Evolutionary conservation across 176 grass and related monocot species (phyloP).

Genomic region (Aegilops bicornis): DNA sequence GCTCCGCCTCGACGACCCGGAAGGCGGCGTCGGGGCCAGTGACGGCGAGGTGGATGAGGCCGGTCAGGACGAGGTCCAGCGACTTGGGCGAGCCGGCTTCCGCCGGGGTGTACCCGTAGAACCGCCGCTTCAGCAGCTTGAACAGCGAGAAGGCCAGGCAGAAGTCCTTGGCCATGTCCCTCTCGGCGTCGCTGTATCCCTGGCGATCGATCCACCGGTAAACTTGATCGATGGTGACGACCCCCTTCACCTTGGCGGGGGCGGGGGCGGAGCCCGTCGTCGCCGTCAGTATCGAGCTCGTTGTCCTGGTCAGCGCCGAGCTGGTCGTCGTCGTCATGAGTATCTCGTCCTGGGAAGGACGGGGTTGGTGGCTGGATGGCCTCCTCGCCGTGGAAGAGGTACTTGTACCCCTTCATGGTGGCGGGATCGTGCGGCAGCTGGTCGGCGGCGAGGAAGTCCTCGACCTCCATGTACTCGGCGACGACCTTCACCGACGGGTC

Average conservation of each 20-base stretch:
- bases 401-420: slow-evolving; percentile 43
- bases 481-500: slow-evolving; percentile 6
- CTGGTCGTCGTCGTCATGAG: neutral
- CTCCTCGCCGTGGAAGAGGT: slow-evolving; percentile 60
- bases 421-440: neutral
- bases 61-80: slow-evolving; percentile 9
- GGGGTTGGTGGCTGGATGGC: neutral
- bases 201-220: slow-evolving; percentile 39
- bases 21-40: slow-evolving; percentile 34
- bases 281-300: too few relatives aligned
- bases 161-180: slow-evolving; percentile 45
- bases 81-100: slow-evolving; percentile 39
- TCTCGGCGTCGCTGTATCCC: slow-evolving; percentile 35
- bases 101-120: slow-evolving; percentile 35
- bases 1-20: slow-evolving; percentile 36
- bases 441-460: neutral
- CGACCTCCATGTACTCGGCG: slow-evolving; percentile 57
- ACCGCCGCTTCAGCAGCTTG: slow-evolving; percentile 52
- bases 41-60: slow-evolving; percentile 28
- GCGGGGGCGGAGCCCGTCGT: neutral
- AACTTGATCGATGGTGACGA: slow-evolving; percentile 41
- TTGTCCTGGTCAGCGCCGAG: too few relatives aligned
- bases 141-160: slow-evolving; percentile 53
- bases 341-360: neutral
- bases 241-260: neutral